Conservation (phyloP, 805 yeast genomes). For the Kodamaea kakaduensis region DNA sequence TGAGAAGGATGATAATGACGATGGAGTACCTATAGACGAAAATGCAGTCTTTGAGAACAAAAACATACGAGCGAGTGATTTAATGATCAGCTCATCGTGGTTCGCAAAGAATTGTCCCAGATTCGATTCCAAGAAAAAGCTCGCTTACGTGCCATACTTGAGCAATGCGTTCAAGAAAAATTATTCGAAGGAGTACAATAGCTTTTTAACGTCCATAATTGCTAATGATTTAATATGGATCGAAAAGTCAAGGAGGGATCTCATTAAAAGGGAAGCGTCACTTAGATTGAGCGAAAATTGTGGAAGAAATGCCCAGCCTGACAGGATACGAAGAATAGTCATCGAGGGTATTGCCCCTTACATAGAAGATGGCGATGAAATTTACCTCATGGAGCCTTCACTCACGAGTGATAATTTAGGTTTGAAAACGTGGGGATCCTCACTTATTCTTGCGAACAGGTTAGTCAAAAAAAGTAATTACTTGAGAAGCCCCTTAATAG, state of each 20-base stretch:
- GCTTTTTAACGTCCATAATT: conserved; percentile 47
- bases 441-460: conserved; percentile 61
- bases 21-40: conserved; percentile 8
- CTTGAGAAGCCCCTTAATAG: conserved; percentile 43
- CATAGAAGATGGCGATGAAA: conserved; percentile 12
- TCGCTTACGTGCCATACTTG: conserved; percentile 25
- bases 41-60: conserved; percentile 30
- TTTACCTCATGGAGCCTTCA: conserved; percentile 70
- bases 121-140: conserved; percentile 19
- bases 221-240: conserved; percentile 50
- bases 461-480: conserved; percentile 30
- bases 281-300: conserved; percentile 71
- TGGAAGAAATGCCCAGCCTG: conserved; percentile 81
- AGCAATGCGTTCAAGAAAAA: conserved; percentile 24
- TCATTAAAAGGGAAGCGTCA: conserved; percentile 55
- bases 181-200: conserved; percentile 36
- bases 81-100: conserved; percentile 42
- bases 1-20: conserved; percentile 6
- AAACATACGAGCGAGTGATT: conserved; percentile 21
- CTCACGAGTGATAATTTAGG: conserved; percentile 85
- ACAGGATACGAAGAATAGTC: conserved; percentile 55
- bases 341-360: conserved; percentile 31
- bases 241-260: conserved; percentile 29
- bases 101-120: conserved; percentile 32
- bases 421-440: conserved; percentile 94